Conservation (phyloP, 2,329 filamentous ascomycete genomes). For the Albifimbria verrucaria region DNA sequence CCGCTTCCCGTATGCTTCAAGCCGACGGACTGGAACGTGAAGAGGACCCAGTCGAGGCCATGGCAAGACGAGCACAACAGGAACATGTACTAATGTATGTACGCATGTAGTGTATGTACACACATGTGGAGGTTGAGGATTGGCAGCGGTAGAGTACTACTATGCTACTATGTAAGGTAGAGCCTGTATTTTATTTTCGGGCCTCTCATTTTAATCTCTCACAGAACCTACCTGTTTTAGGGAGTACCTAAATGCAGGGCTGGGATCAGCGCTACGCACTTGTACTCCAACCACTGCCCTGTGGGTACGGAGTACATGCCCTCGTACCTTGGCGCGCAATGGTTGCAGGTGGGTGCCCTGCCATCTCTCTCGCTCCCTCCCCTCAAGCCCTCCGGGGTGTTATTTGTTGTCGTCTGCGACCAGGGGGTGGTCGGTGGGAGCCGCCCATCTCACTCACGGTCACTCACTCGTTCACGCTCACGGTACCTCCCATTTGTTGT, state of each 20-base stretch:
- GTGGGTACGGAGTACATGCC: not conserved
- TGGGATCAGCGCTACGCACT: not conserved
- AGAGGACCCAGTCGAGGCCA: too few species aligned
- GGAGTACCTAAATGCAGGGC: not conserved
- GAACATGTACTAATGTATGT: too few species aligned
- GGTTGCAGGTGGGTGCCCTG: not conserved
- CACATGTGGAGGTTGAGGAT: too few species aligned
- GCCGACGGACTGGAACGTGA: too few species aligned
- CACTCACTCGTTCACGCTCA: not conserved
- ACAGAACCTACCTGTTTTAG: not conserved
- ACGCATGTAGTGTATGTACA: too few species aligned
- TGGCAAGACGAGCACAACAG: too few species aligned
- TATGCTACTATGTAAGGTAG: not conserved
- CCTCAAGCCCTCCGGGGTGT: not conserved
- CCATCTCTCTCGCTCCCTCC: too few species aligned
- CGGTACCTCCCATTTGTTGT: too few species aligned
- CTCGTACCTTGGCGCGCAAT: not conserved
- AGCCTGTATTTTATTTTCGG: not conserved
- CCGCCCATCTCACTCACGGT: not conserved
- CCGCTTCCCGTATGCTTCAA: too few species aligned
- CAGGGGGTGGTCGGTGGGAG: not conserved
- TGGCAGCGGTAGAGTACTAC: too few species aligned
- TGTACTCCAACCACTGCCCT: not conserved
- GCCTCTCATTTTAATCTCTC: not conserved
- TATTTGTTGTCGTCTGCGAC: not conserved